phyloP scores from a whole-genome alignment of 345 rosid species.

The Salix purpurea region DNA sequence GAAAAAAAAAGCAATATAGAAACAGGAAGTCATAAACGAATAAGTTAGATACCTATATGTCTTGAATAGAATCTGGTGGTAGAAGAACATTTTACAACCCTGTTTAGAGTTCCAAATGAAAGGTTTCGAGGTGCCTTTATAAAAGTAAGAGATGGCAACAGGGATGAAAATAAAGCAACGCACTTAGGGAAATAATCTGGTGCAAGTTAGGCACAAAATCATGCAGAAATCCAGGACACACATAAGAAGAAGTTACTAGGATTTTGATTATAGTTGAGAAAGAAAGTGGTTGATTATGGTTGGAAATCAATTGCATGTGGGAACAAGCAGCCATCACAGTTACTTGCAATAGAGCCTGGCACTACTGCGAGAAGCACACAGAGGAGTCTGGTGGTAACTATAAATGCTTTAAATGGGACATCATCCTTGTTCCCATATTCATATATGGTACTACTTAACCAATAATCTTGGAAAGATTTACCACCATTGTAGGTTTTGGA shows the following conservation, averaged over 20 bases:
- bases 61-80: not conserved
- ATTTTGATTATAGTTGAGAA: not conserved
- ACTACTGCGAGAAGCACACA: not conserved
- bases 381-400: not conserved
- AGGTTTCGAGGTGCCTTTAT: not conserved
- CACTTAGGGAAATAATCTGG: not conserved
- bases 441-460: not conserved
- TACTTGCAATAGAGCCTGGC: not conserved
- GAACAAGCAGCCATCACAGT: not conserved
- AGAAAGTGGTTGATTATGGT: not conserved
- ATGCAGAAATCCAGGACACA: not conserved
- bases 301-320: not conserved
- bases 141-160: not conserved
- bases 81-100: not conserved
- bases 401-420: not conserved
- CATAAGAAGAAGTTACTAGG: not conserved
- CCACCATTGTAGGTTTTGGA: not conserved
- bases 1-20: not conserved
- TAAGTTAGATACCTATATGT: no score
- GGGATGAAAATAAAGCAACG: not conserved
- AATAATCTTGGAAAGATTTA: not conserved
- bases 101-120: not conserved
- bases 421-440: not conserved
- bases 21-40: not conserved
- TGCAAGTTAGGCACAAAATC: not conserved